These are phyloP conservation scores for Penicillium tannophilum DNA, from an alignment of 495 filamentous ascomycete genomes.

Conservation along the genomic window DNA sequence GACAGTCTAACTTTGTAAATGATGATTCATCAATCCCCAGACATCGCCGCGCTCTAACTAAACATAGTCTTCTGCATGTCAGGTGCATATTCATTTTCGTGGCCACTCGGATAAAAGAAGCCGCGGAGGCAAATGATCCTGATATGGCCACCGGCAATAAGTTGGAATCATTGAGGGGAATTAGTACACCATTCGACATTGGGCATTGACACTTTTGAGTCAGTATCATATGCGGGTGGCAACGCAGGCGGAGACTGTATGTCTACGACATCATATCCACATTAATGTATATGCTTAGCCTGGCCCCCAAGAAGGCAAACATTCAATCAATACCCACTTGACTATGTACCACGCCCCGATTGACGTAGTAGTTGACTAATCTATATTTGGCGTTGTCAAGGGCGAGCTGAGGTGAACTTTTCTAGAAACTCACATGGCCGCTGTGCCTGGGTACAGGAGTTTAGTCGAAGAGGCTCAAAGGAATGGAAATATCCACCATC, in stretches of 20 bases:
- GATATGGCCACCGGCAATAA: background rate
- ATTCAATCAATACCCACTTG: background rate
- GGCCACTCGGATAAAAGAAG: background rate
- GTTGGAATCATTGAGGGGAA: background rate
- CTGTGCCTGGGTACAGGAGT: background rate
- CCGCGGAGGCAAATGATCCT: background rate
- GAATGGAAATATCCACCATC: background rate
- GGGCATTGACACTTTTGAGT: background rate
- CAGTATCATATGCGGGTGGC: background rate
- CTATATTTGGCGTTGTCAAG: background rate
- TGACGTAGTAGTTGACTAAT: background rate
- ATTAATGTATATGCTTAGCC: background rate
- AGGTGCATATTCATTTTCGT: background rate
- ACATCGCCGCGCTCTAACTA: too few relatives aligned
- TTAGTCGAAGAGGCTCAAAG: background rate
- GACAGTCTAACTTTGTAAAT: too few relatives aligned
- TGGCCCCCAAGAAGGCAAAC: background rate
- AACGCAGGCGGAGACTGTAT: background rate
- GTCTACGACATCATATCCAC: slow-evolving; percentile 1
- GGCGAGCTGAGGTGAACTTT: background rate
- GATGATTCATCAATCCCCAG: too few relatives aligned
- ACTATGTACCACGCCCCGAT: background rate
- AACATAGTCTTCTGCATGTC: background rate
- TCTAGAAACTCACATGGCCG: background rate
- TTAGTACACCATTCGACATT: background rate